phyloP scores from a whole-genome alignment of 1,139 yeast species.

The Debaryomyces fabryi region DNA sequence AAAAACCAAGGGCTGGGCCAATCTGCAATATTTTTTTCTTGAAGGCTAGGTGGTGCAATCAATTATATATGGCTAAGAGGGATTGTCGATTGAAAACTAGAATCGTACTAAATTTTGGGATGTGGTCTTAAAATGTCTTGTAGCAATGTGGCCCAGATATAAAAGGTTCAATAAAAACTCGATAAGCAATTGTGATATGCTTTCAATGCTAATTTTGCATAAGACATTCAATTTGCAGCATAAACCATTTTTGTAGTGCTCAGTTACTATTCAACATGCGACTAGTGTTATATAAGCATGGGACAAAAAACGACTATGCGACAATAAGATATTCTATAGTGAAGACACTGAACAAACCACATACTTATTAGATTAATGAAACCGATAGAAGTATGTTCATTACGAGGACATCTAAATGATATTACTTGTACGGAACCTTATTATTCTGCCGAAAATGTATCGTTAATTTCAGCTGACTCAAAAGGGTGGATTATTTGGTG shows the following conservation, averaged over 20 bases:
- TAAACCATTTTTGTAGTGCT: no score
- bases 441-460: neutral
- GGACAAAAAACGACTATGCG: neutral
- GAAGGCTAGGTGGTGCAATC: no score
- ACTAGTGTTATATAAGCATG: neutral
- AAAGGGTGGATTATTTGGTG: conserved; percentile 55
- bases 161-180: no score
- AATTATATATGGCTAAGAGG: no score
- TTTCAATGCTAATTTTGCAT: neutral
- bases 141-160: no score
- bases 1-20: no score
- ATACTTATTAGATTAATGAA: neutral
- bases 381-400: conserved; percentile 18
- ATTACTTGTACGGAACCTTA: conserved; percentile 15
- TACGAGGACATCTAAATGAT: conserved; percentile 25
- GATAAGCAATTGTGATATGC: neutral
- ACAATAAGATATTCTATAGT: neutral
- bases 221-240: no score
- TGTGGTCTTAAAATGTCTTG: no score
- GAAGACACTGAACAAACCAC: neutral
- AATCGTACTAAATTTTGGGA: no score
- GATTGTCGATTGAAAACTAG: no score
- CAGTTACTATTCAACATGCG: neutral
- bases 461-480: conserved; percentile 44
- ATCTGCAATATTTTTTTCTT: no score